Conservation (phyloP, 2,329 filamentous ascomycete genomes). For the Fusarium penzigii region DNA sequence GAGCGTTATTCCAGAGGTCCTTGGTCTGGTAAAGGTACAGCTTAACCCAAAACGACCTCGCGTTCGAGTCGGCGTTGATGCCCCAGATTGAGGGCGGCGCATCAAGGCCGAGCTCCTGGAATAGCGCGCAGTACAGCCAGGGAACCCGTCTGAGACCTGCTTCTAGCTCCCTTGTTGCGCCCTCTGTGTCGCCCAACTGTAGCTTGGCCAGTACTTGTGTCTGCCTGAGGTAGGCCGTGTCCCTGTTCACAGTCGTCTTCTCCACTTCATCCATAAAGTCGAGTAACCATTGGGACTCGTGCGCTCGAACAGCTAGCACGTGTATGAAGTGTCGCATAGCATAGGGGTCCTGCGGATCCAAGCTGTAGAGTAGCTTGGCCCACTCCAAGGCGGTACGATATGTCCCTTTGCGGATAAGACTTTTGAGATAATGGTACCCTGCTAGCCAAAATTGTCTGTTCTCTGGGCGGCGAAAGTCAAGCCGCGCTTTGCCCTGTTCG, state of each 20-base stretch:
- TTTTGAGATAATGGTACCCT: slow-evolving; percentile 84
- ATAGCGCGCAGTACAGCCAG: slow-evolving; percentile 81
- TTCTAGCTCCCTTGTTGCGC: slow-evolving; percentile 65
- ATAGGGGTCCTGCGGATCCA: slow-evolving; percentile 81
- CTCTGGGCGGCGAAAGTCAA: slow-evolving; percentile 80
- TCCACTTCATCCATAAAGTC: slow-evolving; percentile 59
- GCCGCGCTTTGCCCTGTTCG: slow-evolving; percentile 73
- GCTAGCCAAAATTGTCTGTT: slow-evolving; percentile 94
- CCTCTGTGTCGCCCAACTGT: slow-evolving; percentile 65
- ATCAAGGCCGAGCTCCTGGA: slow-evolving; percentile 77
- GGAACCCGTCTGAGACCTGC: slow-evolving; percentile 73
- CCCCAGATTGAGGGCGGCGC: slow-evolving; percentile 84
- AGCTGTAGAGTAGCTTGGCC: slow-evolving; percentile 78
- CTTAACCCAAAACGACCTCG: slow-evolving; percentile 67
- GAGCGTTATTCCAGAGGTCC: slow-evolving; percentile 82
- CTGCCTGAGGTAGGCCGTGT: slow-evolving; percentile 70
- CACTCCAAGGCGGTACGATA: slow-evolving; percentile 93
- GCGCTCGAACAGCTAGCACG: slow-evolving; percentile 78
- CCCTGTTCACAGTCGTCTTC: slow-evolving; percentile 38
- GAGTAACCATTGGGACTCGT: slow-evolving; percentile 75
- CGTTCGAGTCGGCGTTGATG: slow-evolving; percentile 62
- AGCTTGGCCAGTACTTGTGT: slow-evolving; percentile 76
- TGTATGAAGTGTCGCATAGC: slow-evolving; percentile 80
- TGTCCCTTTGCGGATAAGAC: slow-evolving; percentile 85
- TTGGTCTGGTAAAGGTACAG: slow-evolving; percentile 77